These are phyloP conservation scores for Capronia epimyces DNA, from an alignment of 2,329 filamentous ascomycete species.

Conservation along the genomic window DNA sequence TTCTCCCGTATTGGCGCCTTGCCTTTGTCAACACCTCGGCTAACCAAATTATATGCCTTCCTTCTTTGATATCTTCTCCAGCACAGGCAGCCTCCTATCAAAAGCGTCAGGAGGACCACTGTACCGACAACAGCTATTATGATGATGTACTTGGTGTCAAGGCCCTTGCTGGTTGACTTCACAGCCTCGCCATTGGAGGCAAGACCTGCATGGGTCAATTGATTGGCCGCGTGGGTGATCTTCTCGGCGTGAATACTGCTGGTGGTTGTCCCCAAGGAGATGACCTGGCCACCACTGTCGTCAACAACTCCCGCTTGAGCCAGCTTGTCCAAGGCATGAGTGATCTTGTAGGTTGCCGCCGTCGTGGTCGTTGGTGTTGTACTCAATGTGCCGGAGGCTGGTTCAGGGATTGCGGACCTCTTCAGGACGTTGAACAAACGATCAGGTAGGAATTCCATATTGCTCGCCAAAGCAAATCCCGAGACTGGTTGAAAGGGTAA, in stretches of 20 bases:
- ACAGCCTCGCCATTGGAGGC: conserved; percentile 3
- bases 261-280: conserved; percentile 7
- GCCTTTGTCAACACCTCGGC: conserved; percentile 16
- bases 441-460: conserved; percentile 15
- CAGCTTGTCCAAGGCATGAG: conserved; percentile 15
- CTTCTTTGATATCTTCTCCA: conserved; percentile 20
- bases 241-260: conserved; percentile 11
- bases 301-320: conserved; percentile 20
- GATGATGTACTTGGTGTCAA: conserved; percentile 20
- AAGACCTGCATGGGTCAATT: conserved; percentile 16
- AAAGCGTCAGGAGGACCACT: conserved; percentile 11
- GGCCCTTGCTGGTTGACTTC: conserved; percentile 4
- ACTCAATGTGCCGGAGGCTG: neutral
- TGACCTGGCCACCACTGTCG: conserved; percentile 4
- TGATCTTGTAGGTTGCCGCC: conserved; percentile 11
- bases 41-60: conserved; percentile 19
- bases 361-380: conserved; percentile 11
- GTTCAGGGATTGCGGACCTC: conserved; percentile 8
- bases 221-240: conserved; percentile 15
- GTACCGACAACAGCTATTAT: conserved; percentile 17
- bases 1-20: conserved; percentile 12
- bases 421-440: conserved; percentile 6
- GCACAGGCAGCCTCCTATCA: conserved; percentile 13
- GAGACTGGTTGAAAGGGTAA: too few relatives aligned
- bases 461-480: neutral